A percentile compares a stretch with the other conserved stretches of the same genome.
Evolutionary conservation across 768 basidiomycete species (phyloP).

Genomic region (Russula sp.): DNA sequence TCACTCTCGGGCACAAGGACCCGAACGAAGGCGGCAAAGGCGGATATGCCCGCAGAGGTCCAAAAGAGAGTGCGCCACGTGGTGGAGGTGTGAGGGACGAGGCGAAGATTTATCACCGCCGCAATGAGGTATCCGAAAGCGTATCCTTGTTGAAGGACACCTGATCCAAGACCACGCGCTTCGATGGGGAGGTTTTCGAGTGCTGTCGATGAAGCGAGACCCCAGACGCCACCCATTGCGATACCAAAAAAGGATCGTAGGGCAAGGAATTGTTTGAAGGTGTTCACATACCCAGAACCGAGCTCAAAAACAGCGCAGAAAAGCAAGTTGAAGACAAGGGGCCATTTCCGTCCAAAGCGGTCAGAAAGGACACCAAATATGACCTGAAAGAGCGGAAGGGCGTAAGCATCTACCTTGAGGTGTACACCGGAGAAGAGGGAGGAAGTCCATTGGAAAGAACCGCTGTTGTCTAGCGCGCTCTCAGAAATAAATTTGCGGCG

Average conservation of each 20-base stretch:
- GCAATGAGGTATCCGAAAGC: constrained; percentile 86
- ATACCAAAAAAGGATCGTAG: constrained; percentile 82
- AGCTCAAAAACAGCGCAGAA: constrained; percentile 74
- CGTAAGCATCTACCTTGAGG: constrained; percentile 8
- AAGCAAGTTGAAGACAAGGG: constrained; percentile 71
- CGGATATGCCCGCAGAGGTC: constrained; percentile 68
- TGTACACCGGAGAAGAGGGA: background rate
- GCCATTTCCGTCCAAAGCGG: constrained; percentile 93
- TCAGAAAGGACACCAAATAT: constrained; percentile 83
- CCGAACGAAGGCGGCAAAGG: constrained; percentile 67
- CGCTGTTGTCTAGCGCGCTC: background rate
- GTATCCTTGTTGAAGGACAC: constrained; percentile 87
- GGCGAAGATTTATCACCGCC: constrained; percentile 73
- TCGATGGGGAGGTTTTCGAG: constrained; percentile 89
- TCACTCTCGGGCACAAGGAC: constrained; percentile 73
- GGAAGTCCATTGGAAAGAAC: background rate
- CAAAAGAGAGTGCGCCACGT: constrained; percentile 82
- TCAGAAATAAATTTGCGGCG: background rate
- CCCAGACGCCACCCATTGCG: constrained; percentile 91
- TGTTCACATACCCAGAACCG: constrained; percentile 75
- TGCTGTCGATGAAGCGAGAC: constrained; percentile 73
- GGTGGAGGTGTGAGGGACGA: constrained; percentile 43
- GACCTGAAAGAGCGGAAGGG: constrained; percentile 37
- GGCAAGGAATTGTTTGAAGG: constrained; percentile 77
- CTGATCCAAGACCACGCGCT: constrained; percentile 81